These are phyloP conservation scores for Glutinoglossum americanum DNA, from an alignment of 495 filamentous ascomycete species.

Conservation along the genomic window DNA sequence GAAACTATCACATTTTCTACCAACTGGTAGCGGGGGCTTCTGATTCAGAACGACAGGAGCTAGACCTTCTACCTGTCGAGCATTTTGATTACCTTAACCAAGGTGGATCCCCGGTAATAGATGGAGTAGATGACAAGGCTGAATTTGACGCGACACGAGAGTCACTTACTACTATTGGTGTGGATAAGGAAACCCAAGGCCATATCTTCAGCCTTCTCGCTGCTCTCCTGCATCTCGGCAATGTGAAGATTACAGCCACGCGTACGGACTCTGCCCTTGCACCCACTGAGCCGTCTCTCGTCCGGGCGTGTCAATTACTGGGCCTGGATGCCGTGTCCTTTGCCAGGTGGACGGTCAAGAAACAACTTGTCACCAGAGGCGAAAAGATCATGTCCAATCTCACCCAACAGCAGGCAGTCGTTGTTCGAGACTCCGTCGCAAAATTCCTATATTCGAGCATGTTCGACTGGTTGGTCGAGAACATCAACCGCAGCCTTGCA, in stretches of 20 bases:
- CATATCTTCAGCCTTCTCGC: slow-evolving; percentile 84
- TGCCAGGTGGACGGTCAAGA: slow-evolving; percentile 98
- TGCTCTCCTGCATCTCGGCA: slow-evolving; percentile 83
- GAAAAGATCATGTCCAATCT: slow-evolving; percentile 96
- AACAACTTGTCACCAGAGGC: slow-evolving; percentile 87
- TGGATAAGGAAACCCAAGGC: slow-evolving; percentile 45
- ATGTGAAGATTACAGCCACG: slow-evolving; percentile 81
- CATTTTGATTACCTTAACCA: slow-evolving; percentile 95
- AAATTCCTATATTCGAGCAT: slow-evolving; percentile 98
- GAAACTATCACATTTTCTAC: slow-evolving; percentile 99
- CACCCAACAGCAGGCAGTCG: slow-evolving; percentile 78
- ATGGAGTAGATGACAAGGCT: slow-evolving; percentile 85
- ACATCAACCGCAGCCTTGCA: slow-evolving; percentile 76
- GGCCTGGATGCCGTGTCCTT: slow-evolving; percentile 77
- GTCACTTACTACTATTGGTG: slow-evolving; percentile 75
- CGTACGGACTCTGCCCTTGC: slow-evolving; percentile 69
- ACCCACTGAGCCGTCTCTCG: slow-evolving; percentile 60
- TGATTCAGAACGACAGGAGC: slow-evolving; percentile 59
- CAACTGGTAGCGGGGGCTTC: slow-evolving; percentile 87
- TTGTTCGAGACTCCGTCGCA: slow-evolving; percentile 92
- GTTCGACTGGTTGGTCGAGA: slow-evolving; percentile 97
- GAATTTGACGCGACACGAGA: slow-evolving; percentile 78
- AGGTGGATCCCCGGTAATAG: slow-evolving; percentile 73
- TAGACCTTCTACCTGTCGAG: slow-evolving; percentile 58
- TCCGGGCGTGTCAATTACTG: slow-evolving; percentile 64